These are phyloP conservation scores for Fraxinus xanthoxyloides DNA, from an alignment of 305 asterid species.

Conservation along the genomic window DNA sequence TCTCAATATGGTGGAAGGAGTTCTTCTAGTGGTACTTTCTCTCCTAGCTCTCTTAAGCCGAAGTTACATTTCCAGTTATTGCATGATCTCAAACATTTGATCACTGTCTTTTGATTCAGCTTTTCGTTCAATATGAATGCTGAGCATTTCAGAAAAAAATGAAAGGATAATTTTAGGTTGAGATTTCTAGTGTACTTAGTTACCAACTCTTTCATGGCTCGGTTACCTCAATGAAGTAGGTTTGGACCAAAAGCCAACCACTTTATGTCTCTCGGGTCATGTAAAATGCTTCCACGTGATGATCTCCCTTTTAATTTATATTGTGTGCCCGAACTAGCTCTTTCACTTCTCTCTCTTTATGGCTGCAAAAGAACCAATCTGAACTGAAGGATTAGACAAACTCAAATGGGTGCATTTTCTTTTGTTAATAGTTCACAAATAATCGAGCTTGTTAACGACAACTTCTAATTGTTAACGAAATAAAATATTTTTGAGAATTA, in stretches of 20 bases:
- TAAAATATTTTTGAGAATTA: background rate
- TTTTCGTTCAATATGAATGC: background rate
- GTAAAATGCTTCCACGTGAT: background rate
- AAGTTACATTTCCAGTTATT: background rate
- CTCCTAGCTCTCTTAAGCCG: background rate
- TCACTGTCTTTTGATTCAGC: background rate
- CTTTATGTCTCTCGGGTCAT: background rate
- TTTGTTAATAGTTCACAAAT: background rate
- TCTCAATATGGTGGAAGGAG: conserved; percentile 99
- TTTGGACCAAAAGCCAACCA: background rate
- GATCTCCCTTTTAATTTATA: background rate
- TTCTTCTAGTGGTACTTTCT: conserved; percentile 84
- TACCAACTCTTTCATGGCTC: background rate
- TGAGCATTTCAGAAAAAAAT: background rate
- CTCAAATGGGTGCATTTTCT: background rate
- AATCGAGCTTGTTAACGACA: background rate
- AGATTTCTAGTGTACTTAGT: background rate
- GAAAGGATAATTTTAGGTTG: background rate
- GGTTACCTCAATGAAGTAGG: background rate
- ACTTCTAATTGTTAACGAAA: background rate
- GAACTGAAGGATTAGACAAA: background rate
- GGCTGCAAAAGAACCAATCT: background rate
- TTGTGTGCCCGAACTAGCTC: background rate
- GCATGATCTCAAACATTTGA: background rate
- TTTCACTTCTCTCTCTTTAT: background rate